These are phyloP conservation scores for Trichoderma erinaceum DNA, from an alignment of 495 filamentous ascomycete genomes.

Conservation along the genomic window DNA sequence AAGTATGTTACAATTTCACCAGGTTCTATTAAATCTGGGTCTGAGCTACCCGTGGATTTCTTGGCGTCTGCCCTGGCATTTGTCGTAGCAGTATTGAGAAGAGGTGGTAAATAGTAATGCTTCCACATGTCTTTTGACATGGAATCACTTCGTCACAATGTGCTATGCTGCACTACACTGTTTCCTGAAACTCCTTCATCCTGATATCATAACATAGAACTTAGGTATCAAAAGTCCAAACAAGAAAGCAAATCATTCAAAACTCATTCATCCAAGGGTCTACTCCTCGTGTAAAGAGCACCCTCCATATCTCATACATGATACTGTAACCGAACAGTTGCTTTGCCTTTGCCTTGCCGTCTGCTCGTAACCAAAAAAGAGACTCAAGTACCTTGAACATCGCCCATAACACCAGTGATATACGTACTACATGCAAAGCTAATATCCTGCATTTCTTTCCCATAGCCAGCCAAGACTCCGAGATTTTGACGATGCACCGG, in stretches of 20 bases:
- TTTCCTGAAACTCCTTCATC: no score
- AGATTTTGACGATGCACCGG: not conserved
- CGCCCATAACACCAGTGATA: constrained; percentile 5
- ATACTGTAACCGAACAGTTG: not conserved
- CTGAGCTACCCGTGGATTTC: not conserved
- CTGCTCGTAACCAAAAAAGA: not conserved
- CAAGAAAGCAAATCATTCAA: not conserved
- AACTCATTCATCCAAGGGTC: not conserved
- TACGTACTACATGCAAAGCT: not conserved
- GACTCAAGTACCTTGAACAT: not conserved
- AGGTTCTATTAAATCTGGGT: no score
- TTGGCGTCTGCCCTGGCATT: no score
- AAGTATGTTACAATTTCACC: no score
- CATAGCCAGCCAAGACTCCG: not conserved
- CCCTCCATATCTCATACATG: not conserved
- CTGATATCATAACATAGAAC: no score
- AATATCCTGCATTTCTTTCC: not conserved
- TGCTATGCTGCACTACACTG: no score
- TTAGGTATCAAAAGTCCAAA: no score
- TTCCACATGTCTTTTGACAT: no score
- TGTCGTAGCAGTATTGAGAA: no score
- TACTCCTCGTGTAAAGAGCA: not conserved
- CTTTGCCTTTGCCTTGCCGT: not conserved
- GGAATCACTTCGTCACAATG: no score
- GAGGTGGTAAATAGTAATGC: no score